Evolutionary conservation across 495 filamentous ascomycete species (phyloP).

Genomic region (Hypoxylon perforatum): DNA sequence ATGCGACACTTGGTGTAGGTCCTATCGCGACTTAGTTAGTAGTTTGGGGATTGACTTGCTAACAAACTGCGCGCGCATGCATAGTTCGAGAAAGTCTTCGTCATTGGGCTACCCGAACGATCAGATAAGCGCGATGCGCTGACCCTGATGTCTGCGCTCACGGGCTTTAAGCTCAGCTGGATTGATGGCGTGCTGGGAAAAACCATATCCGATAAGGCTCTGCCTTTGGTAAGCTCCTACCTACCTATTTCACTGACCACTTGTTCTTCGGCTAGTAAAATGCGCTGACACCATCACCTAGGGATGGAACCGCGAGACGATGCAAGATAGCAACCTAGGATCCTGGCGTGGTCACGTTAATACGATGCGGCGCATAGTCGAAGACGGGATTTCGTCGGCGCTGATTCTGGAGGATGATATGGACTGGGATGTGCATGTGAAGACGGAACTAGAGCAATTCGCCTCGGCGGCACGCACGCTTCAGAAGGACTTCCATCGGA

Average conservation of each 20-base stretch:
- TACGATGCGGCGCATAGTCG: slow-evolving; percentile 51
- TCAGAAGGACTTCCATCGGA: slow-evolving; percentile 39
- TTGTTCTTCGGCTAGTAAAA: background rate
- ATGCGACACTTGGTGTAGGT: slow-evolving; percentile 32
- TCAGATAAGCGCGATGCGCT: slow-evolving; percentile 53
- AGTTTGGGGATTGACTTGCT: background rate
- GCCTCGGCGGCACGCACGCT: slow-evolving; percentile 50
- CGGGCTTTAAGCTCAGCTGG: slow-evolving; percentile 50
- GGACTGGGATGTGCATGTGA: slow-evolving; percentile 67
- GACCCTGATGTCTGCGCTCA: slow-evolving; percentile 44
- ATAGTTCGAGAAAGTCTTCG: slow-evolving; percentile 47
- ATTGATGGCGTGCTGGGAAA: slow-evolving; percentile 48
- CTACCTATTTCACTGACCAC: background rate
- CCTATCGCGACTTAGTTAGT: background rate
- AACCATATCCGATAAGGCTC: slow-evolving; percentile 46
- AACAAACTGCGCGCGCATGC: background rate
- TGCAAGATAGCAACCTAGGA: slow-evolving; percentile 32
- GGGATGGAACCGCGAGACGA: slow-evolving; percentile 32
- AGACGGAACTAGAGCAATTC: slow-evolving; percentile 58
- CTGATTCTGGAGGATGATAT: slow-evolving; percentile 68
- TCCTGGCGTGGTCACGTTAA: slow-evolving; percentile 43
- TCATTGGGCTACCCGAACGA: slow-evolving; percentile 46
- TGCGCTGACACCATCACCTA: slow-evolving; percentile 1
- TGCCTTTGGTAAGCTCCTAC: slow-evolving; percentile 28
- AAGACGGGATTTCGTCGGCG: slow-evolving; percentile 58